Evolutionary conservation across 2,329 filamentous ascomycete species (phyloP), one percentile per base, ranked within the genome.

Genomic region (Exophiala aquamarina): DNA sequence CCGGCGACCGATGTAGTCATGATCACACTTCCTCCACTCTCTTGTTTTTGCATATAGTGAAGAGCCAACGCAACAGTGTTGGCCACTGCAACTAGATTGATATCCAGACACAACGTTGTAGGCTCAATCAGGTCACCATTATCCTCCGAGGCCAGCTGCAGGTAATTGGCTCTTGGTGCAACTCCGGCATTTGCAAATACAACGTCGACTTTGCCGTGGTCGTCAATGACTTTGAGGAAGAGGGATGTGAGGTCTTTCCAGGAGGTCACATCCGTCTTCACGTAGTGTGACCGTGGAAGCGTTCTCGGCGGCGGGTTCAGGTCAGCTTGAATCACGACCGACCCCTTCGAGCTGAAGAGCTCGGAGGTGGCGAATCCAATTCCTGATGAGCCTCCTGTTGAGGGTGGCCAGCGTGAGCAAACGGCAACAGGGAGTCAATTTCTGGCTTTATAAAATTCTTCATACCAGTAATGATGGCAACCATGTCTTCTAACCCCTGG

Each of bases 121-220:
- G 77, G 77, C 45, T 77, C 71, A 28, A 69, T 61, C 4, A 73
- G 66, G 26, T 78, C 70, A 0, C 75, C 76, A n/a, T 70, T 69
- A 15, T 68, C 70, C 40, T 81, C 74, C 8, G 74, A 61, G n/a
- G 70, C 69, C 2, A 69, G 65, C 3, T 66, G 66, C 2, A 80
- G 52, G 52, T 77, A 79, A 55, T 76, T 62, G 2, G 67, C 66
- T 3, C 67, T 66, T 4, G 72, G 70, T 0, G 65, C 66, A 20
- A 83, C 63, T 11, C 81, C 80, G 1, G 81, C 81, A 53, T 83
- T 83, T 41, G 70, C 69, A 49, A 75, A 74, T 18, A 73, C 71
- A 48, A 72, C 70, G 52, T 76, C 70, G 29, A 76, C 68, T 5
- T 63, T 62, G 4, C 66, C 66, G 53, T 70, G 66, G 29, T 60